Percentiles rank a stretch among this genome's conserved stretches.
phyloP scores from a whole-genome alignment of 179 eudicot genomes.

The Silene vulgaris region DNA sequence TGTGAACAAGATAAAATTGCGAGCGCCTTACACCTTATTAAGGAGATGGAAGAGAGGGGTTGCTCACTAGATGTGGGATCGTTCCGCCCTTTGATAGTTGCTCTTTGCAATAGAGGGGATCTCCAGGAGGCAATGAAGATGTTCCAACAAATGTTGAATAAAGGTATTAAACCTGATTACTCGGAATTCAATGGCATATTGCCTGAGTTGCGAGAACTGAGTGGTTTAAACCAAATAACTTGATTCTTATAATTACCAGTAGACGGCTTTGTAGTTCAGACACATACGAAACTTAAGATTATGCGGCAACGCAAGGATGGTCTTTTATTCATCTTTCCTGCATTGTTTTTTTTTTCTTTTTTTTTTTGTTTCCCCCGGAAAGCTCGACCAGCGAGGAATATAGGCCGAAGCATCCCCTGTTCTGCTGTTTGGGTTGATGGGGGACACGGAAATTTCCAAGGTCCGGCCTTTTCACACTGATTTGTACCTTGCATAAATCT shows the following conservation, averaged over 20 bases:
- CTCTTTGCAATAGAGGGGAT: constrained; percentile 46
- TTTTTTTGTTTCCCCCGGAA: too few relatives aligned
- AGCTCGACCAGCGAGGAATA: too few relatives aligned
- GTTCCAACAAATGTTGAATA: constrained; percentile 53
- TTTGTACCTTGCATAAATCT: not conserved
- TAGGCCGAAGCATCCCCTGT: too few relatives aligned
- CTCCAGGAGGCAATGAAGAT: constrained; percentile 39
- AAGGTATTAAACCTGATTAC: constrained; percentile 44
- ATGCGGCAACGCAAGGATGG: too few relatives aligned
- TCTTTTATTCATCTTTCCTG: too few relatives aligned
- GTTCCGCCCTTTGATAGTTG: constrained; percentile 47
- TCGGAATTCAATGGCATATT: constrained; percentile 49
- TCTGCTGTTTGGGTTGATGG: too few relatives aligned
- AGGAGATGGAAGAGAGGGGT: constrained; percentile 56
- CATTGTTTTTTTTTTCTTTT: too few relatives aligned
- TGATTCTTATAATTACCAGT: not conserved
- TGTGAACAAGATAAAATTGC: constrained; percentile 54
- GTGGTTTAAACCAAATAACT: constrained; percentile 26
- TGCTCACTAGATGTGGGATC: constrained; percentile 47
- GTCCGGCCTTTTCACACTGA: too few relatives aligned
- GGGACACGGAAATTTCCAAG: too few relatives aligned
- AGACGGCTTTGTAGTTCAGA: not conserved
- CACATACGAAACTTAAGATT: not conserved
- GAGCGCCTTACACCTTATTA: constrained; percentile 49
- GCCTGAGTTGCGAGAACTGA: constrained; percentile 28